Conservation (phyloP, 768 basidiomycete species). For the Trametes meyenii region DNA sequence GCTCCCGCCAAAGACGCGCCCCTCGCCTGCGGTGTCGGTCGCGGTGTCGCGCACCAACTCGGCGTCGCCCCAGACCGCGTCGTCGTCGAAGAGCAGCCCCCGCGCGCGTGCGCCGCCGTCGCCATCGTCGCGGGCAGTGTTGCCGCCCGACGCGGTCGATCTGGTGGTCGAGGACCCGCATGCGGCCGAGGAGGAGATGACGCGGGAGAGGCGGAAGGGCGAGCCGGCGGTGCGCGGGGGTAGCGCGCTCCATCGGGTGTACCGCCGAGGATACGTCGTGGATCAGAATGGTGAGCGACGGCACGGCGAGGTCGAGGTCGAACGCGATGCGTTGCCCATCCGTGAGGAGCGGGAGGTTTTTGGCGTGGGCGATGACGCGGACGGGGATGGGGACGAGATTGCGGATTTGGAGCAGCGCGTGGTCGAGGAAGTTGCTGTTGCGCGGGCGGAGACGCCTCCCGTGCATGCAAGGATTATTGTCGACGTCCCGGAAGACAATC, state of each 20-base stretch:
- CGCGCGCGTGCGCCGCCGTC: conserved; percentile 26
- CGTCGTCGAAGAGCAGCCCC: conserved; percentile 26
- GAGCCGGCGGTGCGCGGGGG: conserved; percentile 50
- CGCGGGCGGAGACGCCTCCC: conserved; percentile 47
- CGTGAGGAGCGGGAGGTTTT: conserved; percentile 22
- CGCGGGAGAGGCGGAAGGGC: conserved; percentile 59
- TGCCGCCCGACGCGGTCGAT: conserved; percentile 83
- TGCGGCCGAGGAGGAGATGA: conserved; percentile 55
- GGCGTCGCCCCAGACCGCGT: conserved; percentile 17
- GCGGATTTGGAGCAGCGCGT: conserved; percentile 36
- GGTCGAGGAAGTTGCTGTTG: conserved; percentile 28
- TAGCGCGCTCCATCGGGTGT: conserved; percentile 53
- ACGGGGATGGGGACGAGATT: conserved; percentile 39
- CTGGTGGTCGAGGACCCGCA: conserved; percentile 73
- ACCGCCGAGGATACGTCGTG: conserved; percentile 50
- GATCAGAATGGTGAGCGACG: conserved; percentile 39
- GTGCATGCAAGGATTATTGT: conserved; percentile 42
- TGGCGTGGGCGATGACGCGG: conserved; percentile 45
- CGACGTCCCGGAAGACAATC: conserved; percentile 50
- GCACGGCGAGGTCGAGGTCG: conserved; percentile 47
- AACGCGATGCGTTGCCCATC: conserved; percentile 28
- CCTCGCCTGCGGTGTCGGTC: conserved; percentile 20
- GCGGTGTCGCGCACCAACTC: conserved; percentile 13
- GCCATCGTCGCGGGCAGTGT: conserved; percentile 29
- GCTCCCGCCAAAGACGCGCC: conserved; percentile 20